These are phyloP conservation scores for Starmerella roubikii DNA, from an alignment of 805 yeast genomes.

Conservation along the genomic window DNA sequence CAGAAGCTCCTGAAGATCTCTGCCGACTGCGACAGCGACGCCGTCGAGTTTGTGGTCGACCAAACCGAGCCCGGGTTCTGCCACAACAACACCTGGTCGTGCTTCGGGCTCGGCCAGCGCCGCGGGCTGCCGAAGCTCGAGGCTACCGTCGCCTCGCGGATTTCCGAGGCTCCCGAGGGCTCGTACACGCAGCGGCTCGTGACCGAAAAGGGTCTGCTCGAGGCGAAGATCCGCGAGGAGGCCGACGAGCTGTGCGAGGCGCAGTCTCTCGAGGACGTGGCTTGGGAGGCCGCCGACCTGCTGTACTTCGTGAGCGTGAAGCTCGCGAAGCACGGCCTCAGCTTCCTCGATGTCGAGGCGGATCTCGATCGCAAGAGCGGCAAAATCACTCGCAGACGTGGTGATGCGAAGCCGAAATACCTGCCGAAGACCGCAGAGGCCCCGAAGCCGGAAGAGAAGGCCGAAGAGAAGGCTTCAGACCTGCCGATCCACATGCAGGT, in stretches of 20 bases:
- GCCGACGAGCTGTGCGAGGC: constrained; percentile 94
- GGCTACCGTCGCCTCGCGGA: constrained; percentile 47
- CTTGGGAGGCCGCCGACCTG: constrained; percentile 97
- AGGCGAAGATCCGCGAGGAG: constrained; percentile 84
- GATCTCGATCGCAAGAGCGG: constrained; percentile 71
- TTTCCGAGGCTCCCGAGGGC: constrained; percentile 65
- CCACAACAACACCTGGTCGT: constrained; percentile 67
- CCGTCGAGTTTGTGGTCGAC: constrained; percentile 71
- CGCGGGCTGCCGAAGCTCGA: constrained; percentile 60
- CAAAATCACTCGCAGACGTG: constrained; percentile 84
- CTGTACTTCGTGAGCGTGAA: constrained; percentile 54
- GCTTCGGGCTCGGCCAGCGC: constrained; percentile 50
- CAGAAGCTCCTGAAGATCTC: constrained; percentile 57
- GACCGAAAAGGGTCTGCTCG: constrained; percentile 56
- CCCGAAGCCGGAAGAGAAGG: background rate
- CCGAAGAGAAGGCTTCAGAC: background rate
- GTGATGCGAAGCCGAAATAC: constrained; percentile 86
- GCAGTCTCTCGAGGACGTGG: constrained; percentile 45
- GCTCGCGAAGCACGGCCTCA: constrained; percentile 60
- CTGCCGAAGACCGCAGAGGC: constrained; percentile 4
- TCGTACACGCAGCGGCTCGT: constrained; percentile 90
- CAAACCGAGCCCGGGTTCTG: constrained; percentile 87
- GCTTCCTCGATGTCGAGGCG: constrained; percentile 65
- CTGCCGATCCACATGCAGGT: constrained; percentile 20
- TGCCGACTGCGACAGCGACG: constrained; percentile 86